phyloP scores from a whole-genome alignment of 495 filamentous ascomycete genomes.

The Tuber microsphaerosporum region DNA sequence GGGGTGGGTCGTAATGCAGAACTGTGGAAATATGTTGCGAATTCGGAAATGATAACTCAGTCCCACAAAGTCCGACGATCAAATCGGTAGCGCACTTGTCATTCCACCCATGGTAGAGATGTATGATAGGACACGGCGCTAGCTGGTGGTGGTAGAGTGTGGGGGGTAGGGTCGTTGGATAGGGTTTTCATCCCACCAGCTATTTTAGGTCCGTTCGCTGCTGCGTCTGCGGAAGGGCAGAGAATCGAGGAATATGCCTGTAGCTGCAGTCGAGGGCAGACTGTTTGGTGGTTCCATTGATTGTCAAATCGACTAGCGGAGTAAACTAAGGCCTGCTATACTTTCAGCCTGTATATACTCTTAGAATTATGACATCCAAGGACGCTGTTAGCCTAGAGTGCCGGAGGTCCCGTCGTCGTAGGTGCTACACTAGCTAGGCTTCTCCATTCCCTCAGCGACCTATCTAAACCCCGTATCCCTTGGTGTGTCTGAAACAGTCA shows the following conservation, averaged over 20 bases:
- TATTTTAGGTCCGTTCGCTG: neutral
- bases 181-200: neutral
- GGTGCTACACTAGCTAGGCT: neutral
- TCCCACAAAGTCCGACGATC: neutral
- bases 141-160: neutral
- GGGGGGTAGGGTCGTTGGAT: neutral
- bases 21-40: neutral
- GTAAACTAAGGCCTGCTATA: neutral
- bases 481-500: no score
- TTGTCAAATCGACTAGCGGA: neutral
- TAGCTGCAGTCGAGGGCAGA: neutral
- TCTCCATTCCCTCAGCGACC: neutral
- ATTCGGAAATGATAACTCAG: constrained; percentile 2
- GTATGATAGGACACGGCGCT: neutral
- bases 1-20: neutral
- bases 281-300: neutral
- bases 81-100: neutral
- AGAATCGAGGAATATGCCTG: neutral
- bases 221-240: neutral
- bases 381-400: neutral
- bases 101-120: neutral
- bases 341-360: neutral
- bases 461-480: neutral
- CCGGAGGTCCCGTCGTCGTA: neutral
- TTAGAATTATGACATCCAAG: neutral